Evolutionary conservation across 176 grass and related monocot species (phyloP), one percentile per base, ranked within the genome.

Genomic region (Aegilops speltoides): DNA sequence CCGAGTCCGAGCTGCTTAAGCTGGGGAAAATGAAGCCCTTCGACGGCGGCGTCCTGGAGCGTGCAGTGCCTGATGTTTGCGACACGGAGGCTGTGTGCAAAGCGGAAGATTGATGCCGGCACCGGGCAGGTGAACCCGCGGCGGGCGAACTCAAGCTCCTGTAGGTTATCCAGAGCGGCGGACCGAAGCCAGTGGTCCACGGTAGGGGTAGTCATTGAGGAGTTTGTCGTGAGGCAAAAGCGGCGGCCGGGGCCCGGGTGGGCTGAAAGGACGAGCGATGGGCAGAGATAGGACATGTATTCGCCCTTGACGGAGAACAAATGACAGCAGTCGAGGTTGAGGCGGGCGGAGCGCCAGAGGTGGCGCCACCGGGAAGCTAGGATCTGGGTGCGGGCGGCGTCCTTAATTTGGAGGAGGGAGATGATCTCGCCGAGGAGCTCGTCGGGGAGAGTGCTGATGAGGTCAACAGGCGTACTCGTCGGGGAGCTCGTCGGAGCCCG

Each of bases 21-120:
- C 15, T 62, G 10, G 4, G 81, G 68, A n/a, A 73, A 83, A 7
- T 28, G 67, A 12, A 83, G n/a, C 33, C 1, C 10, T 19, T 38
- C 4, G 7, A 40, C 14, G 0, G 1, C 11, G 48, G 10, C 5
- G 5, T 61, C 33, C 0, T 0, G 16, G 33, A 83, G n/a, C 4
- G 9, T 2, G 37, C 24, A 84, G 22, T n/a, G 4, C 16, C 23
- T 0, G 36, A 84, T n/a, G 29, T 48, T 82, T 4, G 56, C 69
- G 7, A 83, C 81, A 0, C 22, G 23, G 68, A 74, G 68, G 52
- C 5, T 43, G 16, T 9, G n/a, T 4, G 16, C 61, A 69, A 74
- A 73, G 20, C 65, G 87, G 36, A 90, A 88, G 60, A 74, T 64
- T 7, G 82, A 77, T 11, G 79, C 79, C 8, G 68, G 76, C 1